Evolutionary conservation across 2,329 filamentous ascomycete species (phyloP), one percentile per base, ranked within the genome.

Genomic region (Cladophialophora immunda): DNA sequence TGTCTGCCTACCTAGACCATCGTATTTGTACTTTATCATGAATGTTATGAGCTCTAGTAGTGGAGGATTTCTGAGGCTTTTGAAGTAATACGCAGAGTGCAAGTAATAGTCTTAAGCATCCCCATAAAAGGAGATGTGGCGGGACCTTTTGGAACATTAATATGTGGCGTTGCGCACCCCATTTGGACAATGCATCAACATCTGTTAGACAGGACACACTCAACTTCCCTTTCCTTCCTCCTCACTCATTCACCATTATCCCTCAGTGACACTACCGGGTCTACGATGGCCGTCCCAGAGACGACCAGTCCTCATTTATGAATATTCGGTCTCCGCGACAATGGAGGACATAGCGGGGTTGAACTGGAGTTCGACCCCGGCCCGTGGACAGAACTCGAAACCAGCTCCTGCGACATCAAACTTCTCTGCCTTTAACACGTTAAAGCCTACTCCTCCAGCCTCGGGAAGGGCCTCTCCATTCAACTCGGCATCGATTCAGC

Each of bases 301-400:
- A 30, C 1, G 19, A 52, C 27, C 29, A 22, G 11, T 29, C n/a
- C 29, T 25, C 55, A 4, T 58, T 66, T 32, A 64, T 66, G 52
- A 65, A 36, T 8, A 47, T 32, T 11, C 47, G 25, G 25, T 41
- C 52, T 7, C 58, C 22, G 56, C 61, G 58, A 64, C 64, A 62
- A 84, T 84, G 82, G 81, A 84, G 58, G 82, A 84, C 69, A 76
- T 84, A 45, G 80, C 77, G 64, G 81, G 81, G 60, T 72, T 83
- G 71, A 79, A 76, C 70, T 84, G 81, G 81, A 78, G 73, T 52
- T 75, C 78, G 68, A 78, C 73, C 70, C 72, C 76, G 41, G 75
- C 75, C 64, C 73, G 74, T 38, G 52, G 76, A 64, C 74, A 72
- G 59, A 50, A 25, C 45, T 50, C 22, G 45, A 81, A 80, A 60